Percentiles rank a stretch among this genome's conserved stretches.
Conservation (phyloP, 176 grass and related monocot genomes). For the Microstegium vimineum region DNA sequence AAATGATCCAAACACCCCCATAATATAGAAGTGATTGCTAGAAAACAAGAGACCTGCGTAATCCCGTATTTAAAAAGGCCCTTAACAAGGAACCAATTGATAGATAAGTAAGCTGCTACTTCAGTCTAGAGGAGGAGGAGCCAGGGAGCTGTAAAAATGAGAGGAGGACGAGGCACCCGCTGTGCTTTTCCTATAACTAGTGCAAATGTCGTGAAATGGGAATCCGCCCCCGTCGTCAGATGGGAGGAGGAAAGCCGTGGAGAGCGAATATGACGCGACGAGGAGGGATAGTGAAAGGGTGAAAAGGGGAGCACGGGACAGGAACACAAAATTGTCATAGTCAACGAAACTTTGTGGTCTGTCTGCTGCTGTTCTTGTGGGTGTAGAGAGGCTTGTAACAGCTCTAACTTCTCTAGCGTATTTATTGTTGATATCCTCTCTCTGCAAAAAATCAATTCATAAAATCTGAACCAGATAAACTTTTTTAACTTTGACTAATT, state of each 20-base stretch:
- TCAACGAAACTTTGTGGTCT: no score
- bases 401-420: no score
- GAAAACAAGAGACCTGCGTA: not conserved
- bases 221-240: not conserved
- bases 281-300: not conserved
- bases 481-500: no score
- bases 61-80: not conserved
- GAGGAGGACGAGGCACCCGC: not conserved
- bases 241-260: not conserved
- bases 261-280: not conserved
- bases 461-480: no score
- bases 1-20: no score
- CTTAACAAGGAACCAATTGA: not conserved
- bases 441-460: no score
- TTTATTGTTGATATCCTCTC: no score
- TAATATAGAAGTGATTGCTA: not conserved
- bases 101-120: not conserved
- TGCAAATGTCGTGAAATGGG: not conserved
- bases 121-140: not conserved
- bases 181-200: not conserved
- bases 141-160: not conserved
- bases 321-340: no score
- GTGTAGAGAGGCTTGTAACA: no score
- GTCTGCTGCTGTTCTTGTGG: no score
- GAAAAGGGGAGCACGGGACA: not conserved